Base-by-base conservation (phyloP, 768 basidiomycete genomes). In the Termitomyces sp. region DNA sequence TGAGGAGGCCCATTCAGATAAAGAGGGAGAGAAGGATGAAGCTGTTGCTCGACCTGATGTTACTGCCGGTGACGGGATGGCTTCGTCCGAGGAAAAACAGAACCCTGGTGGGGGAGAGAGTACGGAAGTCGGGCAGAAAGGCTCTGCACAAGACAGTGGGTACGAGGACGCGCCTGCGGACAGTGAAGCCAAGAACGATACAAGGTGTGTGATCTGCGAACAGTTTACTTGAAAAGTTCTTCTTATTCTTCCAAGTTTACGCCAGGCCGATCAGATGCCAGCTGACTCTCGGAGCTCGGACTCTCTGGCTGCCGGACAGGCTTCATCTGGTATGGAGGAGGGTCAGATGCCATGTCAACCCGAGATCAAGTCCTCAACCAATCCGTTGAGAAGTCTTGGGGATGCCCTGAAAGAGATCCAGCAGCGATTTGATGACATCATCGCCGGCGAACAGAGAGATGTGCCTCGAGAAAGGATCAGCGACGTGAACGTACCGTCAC, bases 361-460 rank as follows among this genome's bases (percentile, higher is more conserved):
- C 5, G 76, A 80, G 28, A 69, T 66, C 32, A 74, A 75, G 56
- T 65, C 71, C 9, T 56, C 70, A 35, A 70, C 72, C 35, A 86
- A 90, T 64, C 85, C 87, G 4, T 72, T 86, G 40, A 91, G 93
- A 52, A 89, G 84, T 63, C 83, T 95, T 2, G 94, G 94, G 33
- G 94, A 97, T 66, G 82, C 89, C 0, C 71, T 92, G 54, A 83
- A 88, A 63, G 89, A 95, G 65, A 88, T 95, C 56, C 85, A 82
- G 51, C 84, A 89, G 61, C 85, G 88, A n/a, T 84, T 93, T 63
- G 85, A 95, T 59, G 89, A 93, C 59, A 96, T 98, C 60, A 74
- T 89, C 56, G 75, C 81, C 56, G 69, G 74, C 8, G 70, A 75
- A 57, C 62, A 70, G 20, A 65, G 56, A 13, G 72, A 77, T n/a